phyloP scores from a whole-genome alignment of 257 asterid species.

The Penstemon davidsonii region DNA sequence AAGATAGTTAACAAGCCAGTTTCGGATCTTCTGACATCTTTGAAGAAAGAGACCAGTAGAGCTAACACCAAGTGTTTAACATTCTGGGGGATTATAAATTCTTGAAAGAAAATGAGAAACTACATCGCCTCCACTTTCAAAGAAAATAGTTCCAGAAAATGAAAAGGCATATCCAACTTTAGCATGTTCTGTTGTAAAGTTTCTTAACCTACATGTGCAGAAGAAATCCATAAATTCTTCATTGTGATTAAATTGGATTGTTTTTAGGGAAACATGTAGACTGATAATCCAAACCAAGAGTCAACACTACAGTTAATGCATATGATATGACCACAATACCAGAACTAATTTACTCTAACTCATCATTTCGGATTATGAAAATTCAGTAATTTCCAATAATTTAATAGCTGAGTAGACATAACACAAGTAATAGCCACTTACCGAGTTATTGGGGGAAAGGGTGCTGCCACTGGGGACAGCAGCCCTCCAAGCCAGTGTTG shows the following conservation, averaged over 20 bases:
- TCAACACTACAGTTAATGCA: background rate
- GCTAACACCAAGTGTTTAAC: too few species aligned
- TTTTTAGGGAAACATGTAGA: background rate
- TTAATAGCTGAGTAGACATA: background rate
- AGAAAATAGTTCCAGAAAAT: conserved; percentile 2
- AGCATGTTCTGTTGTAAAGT: conserved; percentile 11
- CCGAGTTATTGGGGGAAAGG: conserved; percentile 66
- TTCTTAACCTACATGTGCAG: conserved; percentile 14
- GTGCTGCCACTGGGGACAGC: conserved; percentile 72
- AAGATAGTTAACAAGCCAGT: conserved; percentile 13
- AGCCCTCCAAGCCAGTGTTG: conserved; percentile 75
- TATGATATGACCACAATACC: conserved; percentile 16
- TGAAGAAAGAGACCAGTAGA: background rate
- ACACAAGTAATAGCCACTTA: conserved; percentile 24
- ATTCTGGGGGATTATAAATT: background rate
- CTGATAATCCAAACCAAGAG: background rate
- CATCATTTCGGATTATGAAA: conserved; percentile 14
- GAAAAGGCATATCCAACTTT: conserved; percentile 14
- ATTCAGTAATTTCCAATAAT: conserved; percentile 20
- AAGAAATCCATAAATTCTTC: conserved; percentile 2
- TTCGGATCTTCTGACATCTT: conserved; percentile 5
- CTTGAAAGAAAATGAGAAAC: conserved; percentile 17
- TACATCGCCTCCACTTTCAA: background rate
- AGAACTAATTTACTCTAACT: conserved; percentile 3
- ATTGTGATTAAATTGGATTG: background rate